Evolutionary conservation across 2,329 filamentous ascomycete genomes (phyloP), one percentile per base, ranked within the genome.

Genomic region (Myrmaecium sp.): DNA sequence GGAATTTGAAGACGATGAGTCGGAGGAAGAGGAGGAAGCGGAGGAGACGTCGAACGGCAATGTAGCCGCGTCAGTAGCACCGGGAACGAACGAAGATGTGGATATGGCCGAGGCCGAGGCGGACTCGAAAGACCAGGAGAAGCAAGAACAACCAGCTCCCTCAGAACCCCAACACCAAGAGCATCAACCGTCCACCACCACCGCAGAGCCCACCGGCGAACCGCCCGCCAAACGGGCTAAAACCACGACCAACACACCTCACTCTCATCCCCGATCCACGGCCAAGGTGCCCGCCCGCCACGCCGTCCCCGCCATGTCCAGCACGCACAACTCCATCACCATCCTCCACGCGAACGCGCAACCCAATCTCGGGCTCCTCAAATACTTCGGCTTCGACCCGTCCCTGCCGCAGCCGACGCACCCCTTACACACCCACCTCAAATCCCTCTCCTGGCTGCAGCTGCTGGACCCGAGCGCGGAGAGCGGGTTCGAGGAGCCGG

Each of bases 401-500:
- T 66, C 74, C 22, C 65, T 64, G 36, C 66, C 62, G 41, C 23
- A 49, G 61, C 60, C 70, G 14, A 50, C 57, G 0, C 89, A 95
- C 46, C 86, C 89, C 1, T 69, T 98, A 7, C 67, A 76, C 49
- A 74, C 68, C 10, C 75, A 89, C 46, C 69, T 98, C 27, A 75
- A 86, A 41, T 70, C 76, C 4, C 60, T 95, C 16, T 86, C 81
- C 15, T 98, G 86, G 84, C 67, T 98, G 2, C 86, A 95, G 52
- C 69, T 98, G 4, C 57, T 94, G 10, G 65, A 77, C 14, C 89
- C 89, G 0, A 56, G 68, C 18, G 58, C 70, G 16, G 89, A 95
- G 49, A 64, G 67, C 1, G 69, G 76, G 4, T 93, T 92, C 52
- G 64, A 67, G 14, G 66, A 74, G 28, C 76, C 82, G 0, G 60